Evolutionary conservation across 2,329 filamentous ascomycete species (phyloP).

Genomic region (Pyrenochaeta sp.): DNA sequence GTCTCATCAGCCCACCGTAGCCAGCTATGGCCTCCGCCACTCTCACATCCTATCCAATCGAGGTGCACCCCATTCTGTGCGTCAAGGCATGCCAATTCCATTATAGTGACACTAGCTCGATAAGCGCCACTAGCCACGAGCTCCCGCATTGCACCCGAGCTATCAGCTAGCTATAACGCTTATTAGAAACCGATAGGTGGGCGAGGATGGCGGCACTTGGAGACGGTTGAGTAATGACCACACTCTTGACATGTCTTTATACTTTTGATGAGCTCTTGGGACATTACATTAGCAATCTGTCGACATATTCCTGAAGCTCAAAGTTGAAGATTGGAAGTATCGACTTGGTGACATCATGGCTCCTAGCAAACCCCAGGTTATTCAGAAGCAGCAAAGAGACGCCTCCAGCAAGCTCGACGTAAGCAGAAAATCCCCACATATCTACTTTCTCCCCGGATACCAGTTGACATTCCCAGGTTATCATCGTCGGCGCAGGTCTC

Average conservation of each 20-base stretch:
- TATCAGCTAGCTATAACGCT: slow-evolving; percentile 17
- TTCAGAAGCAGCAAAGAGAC: slow-evolving; percentile 37
- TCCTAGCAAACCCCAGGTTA: slow-evolving; percentile 33
- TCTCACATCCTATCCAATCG: slow-evolving; percentile 14
- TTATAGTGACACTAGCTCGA: slow-evolving; percentile 7
- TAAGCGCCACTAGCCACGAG: slow-evolving; percentile 17
- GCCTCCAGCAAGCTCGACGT: slow-evolving; percentile 37
- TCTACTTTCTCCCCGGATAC: background rate
- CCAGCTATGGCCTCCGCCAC: slow-evolving; percentile 4
- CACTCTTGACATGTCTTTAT: slow-evolving; percentile 8
- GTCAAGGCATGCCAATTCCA: background rate
- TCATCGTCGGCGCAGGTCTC: slow-evolving; percentile 65
- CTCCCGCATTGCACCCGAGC: slow-evolving; percentile 9
- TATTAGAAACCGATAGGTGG: slow-evolving; percentile 27
- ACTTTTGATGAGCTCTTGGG: slow-evolving; percentile 2
- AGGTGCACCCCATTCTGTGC: slow-evolving; percentile 13
- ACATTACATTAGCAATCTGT: background rate
- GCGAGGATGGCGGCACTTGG: slow-evolving; percentile 29
- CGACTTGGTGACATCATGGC: slow-evolving; percentile 33
- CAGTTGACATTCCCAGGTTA: slow-evolving; percentile 40
- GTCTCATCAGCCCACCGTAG: slow-evolving; percentile 15
- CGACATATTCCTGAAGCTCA: background rate
- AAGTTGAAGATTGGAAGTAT: background rate
- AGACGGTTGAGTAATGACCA: slow-evolving; percentile 11
- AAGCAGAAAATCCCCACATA: slow-evolving; percentile 1